phyloP scores from a whole-genome alignment of 257 asterid genomes.

The Jacaranda mimosifolia region DNA sequence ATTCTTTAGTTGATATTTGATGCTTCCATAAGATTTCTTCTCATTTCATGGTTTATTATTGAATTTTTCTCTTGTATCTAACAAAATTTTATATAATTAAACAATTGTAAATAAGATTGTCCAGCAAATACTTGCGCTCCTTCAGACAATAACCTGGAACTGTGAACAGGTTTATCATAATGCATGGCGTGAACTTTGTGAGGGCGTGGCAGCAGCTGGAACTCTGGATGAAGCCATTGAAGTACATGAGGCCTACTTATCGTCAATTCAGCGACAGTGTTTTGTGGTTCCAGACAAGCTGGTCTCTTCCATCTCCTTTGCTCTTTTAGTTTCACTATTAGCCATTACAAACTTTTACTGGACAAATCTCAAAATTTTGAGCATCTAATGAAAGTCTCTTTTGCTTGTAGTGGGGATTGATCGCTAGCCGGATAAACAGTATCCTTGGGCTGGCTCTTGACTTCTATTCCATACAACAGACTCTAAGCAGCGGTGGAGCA shows the following conservation, averaged over 20 bases:
- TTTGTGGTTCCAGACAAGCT: constrained; percentile 97
- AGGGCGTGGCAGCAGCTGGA: constrained; percentile 88
- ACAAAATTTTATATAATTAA: neutral
- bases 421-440: constrained; percentile 93
- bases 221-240: constrained; percentile 93
- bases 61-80: neutral
- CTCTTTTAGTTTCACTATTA: constrained; percentile 21
- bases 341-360: neutral
- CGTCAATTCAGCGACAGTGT: constrained; percentile 89
- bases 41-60: neutral
- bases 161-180: constrained; percentile 87
- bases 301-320: constrained; percentile 52
- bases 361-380: constrained; percentile 27
- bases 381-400: constrained; percentile 19
- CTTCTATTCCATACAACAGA: constrained; percentile 79
- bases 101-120: constrained; percentile 8
- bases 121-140: constrained; percentile 19
- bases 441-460: constrained; percentile 91
- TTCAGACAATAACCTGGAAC: constrained; percentile 32
- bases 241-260: constrained; percentile 90
- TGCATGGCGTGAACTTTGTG: constrained; percentile 97
- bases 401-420: constrained; percentile 79
- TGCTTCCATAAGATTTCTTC: neutral
- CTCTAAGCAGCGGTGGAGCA: constrained; percentile 74
- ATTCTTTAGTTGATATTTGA: constrained; percentile 17